Base-by-base conservation (phyloP, 805 yeast species). In the Wickerhamiella alocasiicola region DNA sequence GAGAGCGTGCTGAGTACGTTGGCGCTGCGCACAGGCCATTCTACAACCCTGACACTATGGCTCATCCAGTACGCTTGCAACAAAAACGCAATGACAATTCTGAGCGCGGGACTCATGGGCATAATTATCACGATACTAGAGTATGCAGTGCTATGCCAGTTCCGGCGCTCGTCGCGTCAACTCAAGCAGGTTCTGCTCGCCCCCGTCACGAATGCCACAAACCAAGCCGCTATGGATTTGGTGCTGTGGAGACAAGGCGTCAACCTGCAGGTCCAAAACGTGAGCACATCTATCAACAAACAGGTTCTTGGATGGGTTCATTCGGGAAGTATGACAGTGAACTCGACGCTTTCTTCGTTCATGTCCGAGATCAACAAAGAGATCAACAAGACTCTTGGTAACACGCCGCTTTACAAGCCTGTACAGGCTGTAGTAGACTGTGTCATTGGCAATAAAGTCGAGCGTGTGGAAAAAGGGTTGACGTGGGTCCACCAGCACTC, bases 401-500 rank as follows among this genome's bases (percentile, higher is more conserved):
- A 67, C 2, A 83, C 96, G 0, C 71, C 80, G 0, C 60, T 88
- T 9, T 71, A 75, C 35, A 55, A 55, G 1, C 81, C 93, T 0
- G 66, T 84, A 34, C 66, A 68, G 21, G 68, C 78, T 0, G 74
- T 84, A 0, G 80, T 87, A 3, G 74, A 77, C 24, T 88, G 98
- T 61, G 72, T 82, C 2, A 65, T 91, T 28, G 88, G 82, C 13
- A 65, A 78, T 36, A 91, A 88, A 51, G 56, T 88, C 5, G 66
- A 65, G 11, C 65, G 69, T 17, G 63, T 84, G 2, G 81, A 81
- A 47, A 54, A 70, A 23, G 97, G 93, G 0, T 59, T 87, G 41
- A 70, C 76, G 2, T 91, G 96, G 96, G 62, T 85, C 1, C 66
- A 78, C 49, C 63, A 77, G 26, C 65, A 81, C 46, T 66, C 85